Evolutionary conservation across 331 rosid genomes (phyloP).

Genomic region (Pyrus hybrid): DNA sequence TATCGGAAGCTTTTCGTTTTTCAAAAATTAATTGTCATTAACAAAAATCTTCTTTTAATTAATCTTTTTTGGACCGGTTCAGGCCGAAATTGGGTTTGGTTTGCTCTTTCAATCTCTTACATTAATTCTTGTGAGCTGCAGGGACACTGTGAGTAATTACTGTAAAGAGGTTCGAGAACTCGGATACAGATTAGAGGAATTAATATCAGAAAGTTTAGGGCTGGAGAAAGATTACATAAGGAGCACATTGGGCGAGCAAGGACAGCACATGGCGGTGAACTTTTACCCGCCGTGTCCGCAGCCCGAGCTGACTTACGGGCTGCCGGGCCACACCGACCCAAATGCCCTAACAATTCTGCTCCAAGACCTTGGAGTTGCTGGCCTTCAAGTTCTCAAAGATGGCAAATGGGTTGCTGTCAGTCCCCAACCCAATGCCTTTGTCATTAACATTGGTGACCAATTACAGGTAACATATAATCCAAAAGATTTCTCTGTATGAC

Average conservation of each 20-base stretch:
- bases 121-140: conserved; percentile 5
- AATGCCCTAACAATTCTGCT: conserved; percentile 86
- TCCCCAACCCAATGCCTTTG: conserved; percentile 75
- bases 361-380: conserved; percentile 57
- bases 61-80: too few species aligned
- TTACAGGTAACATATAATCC: conserved; percentile 44
- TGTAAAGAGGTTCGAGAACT: conserved; percentile 52
- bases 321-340: conserved; percentile 95
- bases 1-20: too few species aligned
- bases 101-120: not conserved
- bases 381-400: conserved; percentile 81
- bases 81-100: too few species aligned
- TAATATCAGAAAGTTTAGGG: conserved; percentile 77
- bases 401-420: conserved; percentile 71
- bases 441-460: conserved; percentile 81
- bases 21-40: too few species aligned
- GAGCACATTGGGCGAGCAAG: conserved; percentile 61
- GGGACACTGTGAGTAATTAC: conserved; percentile 53
- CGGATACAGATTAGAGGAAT: conserved; percentile 50
- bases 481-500: too few species aligned
- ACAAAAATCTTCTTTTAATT: too few species aligned
- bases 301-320: conserved; percentile 82
- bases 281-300: conserved; percentile 87
- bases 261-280: conserved; percentile 95
- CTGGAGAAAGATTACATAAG: conserved; percentile 49